Conservation (phyloP, 306 rosid genomes). For the Cotoneaster glaucophyllus region DNA sequence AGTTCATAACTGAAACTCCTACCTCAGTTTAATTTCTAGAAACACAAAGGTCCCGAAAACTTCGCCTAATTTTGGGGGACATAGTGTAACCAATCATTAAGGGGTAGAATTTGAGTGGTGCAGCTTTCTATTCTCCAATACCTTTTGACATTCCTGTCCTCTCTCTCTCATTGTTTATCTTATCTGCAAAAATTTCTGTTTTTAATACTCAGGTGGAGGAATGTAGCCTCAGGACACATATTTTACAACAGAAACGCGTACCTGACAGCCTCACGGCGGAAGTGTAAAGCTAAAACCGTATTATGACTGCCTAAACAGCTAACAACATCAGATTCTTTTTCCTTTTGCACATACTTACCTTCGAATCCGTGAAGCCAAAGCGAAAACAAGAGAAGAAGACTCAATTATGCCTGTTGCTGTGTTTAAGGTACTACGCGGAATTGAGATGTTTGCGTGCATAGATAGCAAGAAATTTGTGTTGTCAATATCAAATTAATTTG, state of each 20-base stretch:
- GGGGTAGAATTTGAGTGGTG: neutral
- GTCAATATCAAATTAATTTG: constrained; percentile 34
- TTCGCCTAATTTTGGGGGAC: neutral
- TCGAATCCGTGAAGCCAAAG: neutral
- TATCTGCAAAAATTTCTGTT: neutral
- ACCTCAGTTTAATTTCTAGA: neutral
- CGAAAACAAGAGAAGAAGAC: constrained; percentile 16
- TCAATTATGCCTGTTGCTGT: constrained; percentile 18
- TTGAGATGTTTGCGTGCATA: constrained; percentile 14
- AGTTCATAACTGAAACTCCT: neutral
- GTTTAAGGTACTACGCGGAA: neutral
- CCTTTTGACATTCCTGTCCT: neutral
- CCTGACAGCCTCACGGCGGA: constrained; percentile 33
- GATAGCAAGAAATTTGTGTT: constrained; percentile 30
- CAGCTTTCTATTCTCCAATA: neutral
- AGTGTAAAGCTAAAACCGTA: constrained; percentile 25
- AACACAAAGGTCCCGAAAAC: neutral
- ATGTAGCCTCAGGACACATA: constrained; percentile 69
- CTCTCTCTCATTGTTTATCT: constrained; percentile 6
- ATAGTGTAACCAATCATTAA: neutral
- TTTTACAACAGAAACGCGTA: constrained; percentile 48
- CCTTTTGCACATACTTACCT: constrained; percentile 1
- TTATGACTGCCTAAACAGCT: constrained; percentile 41
- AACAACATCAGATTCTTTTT: constrained; percentile 29
- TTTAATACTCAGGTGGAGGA: constrained; percentile 60